Evolutionary conservation across 208 protist species (phyloP).

Genomic region (Vickermania ingenoplastis): DNA sequence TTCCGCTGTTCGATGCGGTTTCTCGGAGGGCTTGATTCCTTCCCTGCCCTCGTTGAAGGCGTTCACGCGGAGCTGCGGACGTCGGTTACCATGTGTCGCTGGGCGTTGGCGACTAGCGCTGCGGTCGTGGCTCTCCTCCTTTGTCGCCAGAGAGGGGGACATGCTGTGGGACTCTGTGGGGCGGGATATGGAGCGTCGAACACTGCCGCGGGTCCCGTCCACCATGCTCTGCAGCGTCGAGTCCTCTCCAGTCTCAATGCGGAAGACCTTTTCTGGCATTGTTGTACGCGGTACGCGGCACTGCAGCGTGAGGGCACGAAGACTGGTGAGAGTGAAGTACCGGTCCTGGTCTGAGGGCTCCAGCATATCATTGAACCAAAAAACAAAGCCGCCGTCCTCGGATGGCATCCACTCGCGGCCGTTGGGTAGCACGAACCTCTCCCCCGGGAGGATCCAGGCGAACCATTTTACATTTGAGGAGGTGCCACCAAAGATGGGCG

Average conservation of each 20-base stretch:
- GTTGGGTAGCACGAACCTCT: constrained; percentile 43
- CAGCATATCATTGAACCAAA: constrained; percentile 58
- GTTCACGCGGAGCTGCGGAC: neutral
- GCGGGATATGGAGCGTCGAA: neutral
- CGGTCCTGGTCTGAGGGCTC: constrained; percentile 58
- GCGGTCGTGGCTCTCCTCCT: constrained; percentile 9
- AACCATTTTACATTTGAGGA: constrained; percentile 44
- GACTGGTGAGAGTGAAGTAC: constrained; percentile 59
- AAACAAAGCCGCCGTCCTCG: constrained; percentile 64
- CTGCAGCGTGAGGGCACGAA: constrained; percentile 33
- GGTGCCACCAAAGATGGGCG: constrained; percentile 37
- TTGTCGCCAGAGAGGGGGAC: constrained; percentile 1
- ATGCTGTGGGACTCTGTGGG: constrained; percentile 5
- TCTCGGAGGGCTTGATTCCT: too few relatives aligned
- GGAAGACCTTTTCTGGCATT: constrained; percentile 47
- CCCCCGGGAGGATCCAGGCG: constrained; percentile 61
- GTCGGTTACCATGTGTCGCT: neutral
- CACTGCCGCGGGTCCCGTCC: constrained; percentile 4
- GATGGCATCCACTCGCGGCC: constrained; percentile 34
- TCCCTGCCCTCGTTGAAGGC: neutral
- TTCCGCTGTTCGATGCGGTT: too few relatives aligned
- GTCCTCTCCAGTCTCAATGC: constrained; percentile 21
- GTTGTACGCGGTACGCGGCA: constrained; percentile 27
- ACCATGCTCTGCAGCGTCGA: neutral
- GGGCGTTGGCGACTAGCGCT: neutral